Conservation (phyloP, 106 monocot species). For the Dendrobium nobile region DNA sequence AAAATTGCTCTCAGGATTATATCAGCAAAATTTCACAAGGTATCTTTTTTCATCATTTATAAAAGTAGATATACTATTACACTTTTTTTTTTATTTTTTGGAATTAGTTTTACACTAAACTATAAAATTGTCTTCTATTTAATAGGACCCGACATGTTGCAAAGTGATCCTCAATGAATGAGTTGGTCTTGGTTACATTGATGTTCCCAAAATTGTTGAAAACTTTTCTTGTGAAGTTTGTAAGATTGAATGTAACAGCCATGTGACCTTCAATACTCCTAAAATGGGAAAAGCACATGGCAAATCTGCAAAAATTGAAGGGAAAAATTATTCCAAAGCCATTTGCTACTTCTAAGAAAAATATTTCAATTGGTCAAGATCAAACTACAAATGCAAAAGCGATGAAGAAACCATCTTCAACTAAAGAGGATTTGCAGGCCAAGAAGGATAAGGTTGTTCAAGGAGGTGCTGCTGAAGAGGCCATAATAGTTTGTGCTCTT, state of each 20-base stretch:
- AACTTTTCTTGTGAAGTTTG: slow-evolving; percentile 23
- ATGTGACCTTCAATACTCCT: slow-evolving; percentile 19
- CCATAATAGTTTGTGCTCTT: slow-evolving; percentile 32
- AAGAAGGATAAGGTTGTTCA: slow-evolving; percentile 49
- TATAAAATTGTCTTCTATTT: background rate
- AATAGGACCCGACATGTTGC: slow-evolving; percentile 43
- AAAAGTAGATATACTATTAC: background rate
- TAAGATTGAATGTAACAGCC: slow-evolving; percentile 26
- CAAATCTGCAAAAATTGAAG: slow-evolving; percentile 21
- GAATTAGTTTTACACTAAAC: background rate
- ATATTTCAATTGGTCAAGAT: background rate
- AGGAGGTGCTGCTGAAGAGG: slow-evolving; percentile 31
- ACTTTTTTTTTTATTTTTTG: background rate
- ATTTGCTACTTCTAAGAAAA: background rate
- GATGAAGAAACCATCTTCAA: background rate
- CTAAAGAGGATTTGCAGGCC: slow-evolving; percentile 23
- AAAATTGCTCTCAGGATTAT: slow-evolving; percentile 25
- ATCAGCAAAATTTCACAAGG: slow-evolving; percentile 12
- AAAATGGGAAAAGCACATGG: slow-evolving; percentile 27
- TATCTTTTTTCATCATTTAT: slow-evolving; percentile 8
- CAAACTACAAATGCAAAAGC: background rate
- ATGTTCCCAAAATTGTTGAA: background rate
- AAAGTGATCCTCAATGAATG: slow-evolving; percentile 8
- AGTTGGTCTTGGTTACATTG: too few species aligned
- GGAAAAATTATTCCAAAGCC: slow-evolving; percentile 11